Evolutionary conservation across 305 asterid genomes (phyloP).

Genomic region (Solanum hybrid): DNA sequence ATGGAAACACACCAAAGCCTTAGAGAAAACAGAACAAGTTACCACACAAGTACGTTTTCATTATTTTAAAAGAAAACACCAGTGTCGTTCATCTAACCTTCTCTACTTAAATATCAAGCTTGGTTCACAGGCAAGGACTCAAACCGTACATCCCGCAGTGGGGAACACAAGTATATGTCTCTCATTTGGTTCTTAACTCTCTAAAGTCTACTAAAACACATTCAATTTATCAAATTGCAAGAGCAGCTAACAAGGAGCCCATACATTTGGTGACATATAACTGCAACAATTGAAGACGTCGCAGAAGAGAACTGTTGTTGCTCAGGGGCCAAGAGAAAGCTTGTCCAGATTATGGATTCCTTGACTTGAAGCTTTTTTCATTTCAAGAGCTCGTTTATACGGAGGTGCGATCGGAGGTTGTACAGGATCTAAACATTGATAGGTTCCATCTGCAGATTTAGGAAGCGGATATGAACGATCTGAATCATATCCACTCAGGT

Average conservation of each 20-base stretch:
- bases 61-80: too few relatives aligned
- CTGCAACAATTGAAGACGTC: neutral
- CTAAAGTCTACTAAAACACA: neutral
- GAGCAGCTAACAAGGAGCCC: neutral
- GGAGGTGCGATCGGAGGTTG: slow-evolving; percentile 99
- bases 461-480: slow-evolving; percentile 86
- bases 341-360: slow-evolving; percentile 59
- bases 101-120: neutral
- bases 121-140: neutral
- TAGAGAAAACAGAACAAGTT: neutral
- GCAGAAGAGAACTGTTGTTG: neutral
- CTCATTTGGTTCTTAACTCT: neutral
- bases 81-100: neutral
- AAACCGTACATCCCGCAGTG: neutral
- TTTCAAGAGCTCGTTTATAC: slow-evolving; percentile 88
- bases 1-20: neutral
- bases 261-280: neutral
- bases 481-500: slow-evolving; percentile 83
- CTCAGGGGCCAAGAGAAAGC: slow-evolving; percentile 36
- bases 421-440: slow-evolving; percentile 72
- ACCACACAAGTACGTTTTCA: neutral
- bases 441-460: slow-evolving; percentile 60
- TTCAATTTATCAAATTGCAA: neutral
- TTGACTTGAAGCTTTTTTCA: slow-evolving; percentile 77
- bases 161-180: neutral